phyloP scores from a whole-genome alignment of 306 rosid genomes.

The Sphenostylis stenocarpa region DNA sequence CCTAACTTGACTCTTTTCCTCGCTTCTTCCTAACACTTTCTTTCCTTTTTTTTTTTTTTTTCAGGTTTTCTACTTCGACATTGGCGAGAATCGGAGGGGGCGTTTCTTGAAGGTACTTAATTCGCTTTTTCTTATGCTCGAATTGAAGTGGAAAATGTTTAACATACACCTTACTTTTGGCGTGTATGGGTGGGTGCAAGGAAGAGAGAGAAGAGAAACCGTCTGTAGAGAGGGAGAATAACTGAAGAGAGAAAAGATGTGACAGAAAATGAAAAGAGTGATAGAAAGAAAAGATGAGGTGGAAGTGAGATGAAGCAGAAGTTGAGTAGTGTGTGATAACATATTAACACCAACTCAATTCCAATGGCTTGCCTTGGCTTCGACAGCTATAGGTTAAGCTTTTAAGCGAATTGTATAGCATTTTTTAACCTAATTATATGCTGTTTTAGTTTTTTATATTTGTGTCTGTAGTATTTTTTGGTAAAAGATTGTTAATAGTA shows the following conservation, averaged over 20 bases:
- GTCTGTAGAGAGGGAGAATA: background rate
- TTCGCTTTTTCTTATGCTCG: background rate
- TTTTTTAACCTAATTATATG: background rate
- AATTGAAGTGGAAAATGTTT: background rate
- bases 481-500: background rate
- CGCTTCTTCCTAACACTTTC: background rate
- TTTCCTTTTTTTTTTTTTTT: background rate
- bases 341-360: background rate
- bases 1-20: background rate
- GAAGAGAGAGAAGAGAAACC: background rate
- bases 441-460: background rate
- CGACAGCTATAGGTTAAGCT: background rate
- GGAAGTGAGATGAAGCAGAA: background rate
- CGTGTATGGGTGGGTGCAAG: background rate
- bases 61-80: conserved; percentile 95
- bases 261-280: background rate
- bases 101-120: conserved; percentile 89
- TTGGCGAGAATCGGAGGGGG: conserved; percentile 99
- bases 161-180: background rate
- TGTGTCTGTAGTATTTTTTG: background rate
- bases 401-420: background rate
- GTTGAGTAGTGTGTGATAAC: background rate
- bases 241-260: background rate
- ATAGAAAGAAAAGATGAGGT: background rate
- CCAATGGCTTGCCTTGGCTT: background rate